Percentiles rank a stretch among this genome's conserved stretches.
Evolutionary conservation across 2,329 filamentous ascomycete species (phyloP).

Genomic region (Alternaria longipes): DNA sequence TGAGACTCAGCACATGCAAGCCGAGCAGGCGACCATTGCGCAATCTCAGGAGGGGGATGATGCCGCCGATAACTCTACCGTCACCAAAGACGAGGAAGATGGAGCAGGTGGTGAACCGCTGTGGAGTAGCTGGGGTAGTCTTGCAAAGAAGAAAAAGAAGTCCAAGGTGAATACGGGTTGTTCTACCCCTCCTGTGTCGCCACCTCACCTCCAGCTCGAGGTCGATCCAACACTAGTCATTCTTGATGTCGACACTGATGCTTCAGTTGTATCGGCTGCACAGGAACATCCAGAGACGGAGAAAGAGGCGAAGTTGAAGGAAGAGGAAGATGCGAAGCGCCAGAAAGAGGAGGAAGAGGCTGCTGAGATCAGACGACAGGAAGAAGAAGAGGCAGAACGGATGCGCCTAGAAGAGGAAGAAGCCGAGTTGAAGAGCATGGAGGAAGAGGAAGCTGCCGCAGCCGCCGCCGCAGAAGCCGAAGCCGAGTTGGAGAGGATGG

Average conservation of each 20-base stretch:
- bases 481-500: constrained; percentile 28
- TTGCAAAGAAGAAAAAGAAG: neutral
- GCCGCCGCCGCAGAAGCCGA: constrained; percentile 6
- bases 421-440: constrained; percentile 28
- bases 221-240: neutral
- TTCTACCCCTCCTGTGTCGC: neutral
- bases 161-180: neutral
- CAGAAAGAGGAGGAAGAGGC: constrained; percentile 32
- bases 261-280: neutral
- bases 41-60: neutral
- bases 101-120: neutral
- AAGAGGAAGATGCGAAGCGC: constrained; percentile 25
- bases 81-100: neutral
- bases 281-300: constrained; percentile 41
- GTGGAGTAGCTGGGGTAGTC: too few relatives aligned
- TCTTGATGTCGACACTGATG: accelerated
- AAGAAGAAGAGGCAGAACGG: constrained; percentile 41
- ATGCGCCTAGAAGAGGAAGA: constrained; percentile 17
- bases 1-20: neutral
- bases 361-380: constrained; percentile 25
- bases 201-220: neutral
- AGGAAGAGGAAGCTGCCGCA: constrained; percentile 35
- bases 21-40: neutral
- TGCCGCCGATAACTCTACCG: neutral
- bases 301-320: constrained; percentile 28